A percentile compares a stretch with the other conserved stretches of the same genome.
phyloP scores from a whole-genome alignment of 2,329 filamentous ascomycete genomes.

The Diaporthe capsici region DNA sequence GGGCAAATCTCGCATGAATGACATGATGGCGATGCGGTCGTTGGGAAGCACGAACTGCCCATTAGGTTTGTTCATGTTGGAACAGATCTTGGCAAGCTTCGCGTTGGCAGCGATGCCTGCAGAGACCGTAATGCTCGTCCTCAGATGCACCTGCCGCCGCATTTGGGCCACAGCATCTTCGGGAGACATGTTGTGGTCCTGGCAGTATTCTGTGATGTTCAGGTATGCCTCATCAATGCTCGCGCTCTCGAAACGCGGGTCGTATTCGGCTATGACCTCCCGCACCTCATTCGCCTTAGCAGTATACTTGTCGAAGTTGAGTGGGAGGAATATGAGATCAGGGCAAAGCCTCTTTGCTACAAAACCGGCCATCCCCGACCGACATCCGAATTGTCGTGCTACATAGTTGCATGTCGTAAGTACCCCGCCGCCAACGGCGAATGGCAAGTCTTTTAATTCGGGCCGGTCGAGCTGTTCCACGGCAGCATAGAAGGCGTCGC shows the following conservation, averaged over 20 bases:
- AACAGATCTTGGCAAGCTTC: slow-evolving; percentile 94
- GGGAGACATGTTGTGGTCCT: slow-evolving; percentile 75
- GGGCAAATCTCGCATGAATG: slow-evolving; percentile 86
- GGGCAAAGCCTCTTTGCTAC: slow-evolving; percentile 96
- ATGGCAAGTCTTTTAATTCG: slow-evolving; percentile 87
- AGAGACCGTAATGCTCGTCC: slow-evolving; percentile 88
- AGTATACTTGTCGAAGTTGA: slow-evolving; percentile 92
- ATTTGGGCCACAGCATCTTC: slow-evolving; percentile 84
- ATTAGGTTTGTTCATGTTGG: slow-evolving; percentile 96
- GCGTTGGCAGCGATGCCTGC: slow-evolving; percentile 95
- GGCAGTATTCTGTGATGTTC: slow-evolving; percentile 91
- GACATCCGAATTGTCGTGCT: slow-evolving; percentile 89
- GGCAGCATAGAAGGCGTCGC: slow-evolving; percentile 97
- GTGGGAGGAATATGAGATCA: slow-evolving; percentile 82
- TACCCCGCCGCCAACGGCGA: slow-evolving; percentile 85
- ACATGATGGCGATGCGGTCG: slow-evolving; percentile 81
- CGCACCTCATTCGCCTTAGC: slow-evolving; percentile 92
- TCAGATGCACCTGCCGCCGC: slow-evolving; percentile 80
- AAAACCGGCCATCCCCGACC: slow-evolving; percentile 96
- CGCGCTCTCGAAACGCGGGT: slow-evolving; percentile 90
- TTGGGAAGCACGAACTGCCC: slow-evolving; percentile 86
- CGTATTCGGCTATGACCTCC: slow-evolving; percentile 86
- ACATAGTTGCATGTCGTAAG: slow-evolving; percentile 85
- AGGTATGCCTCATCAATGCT: slow-evolving; percentile 98
- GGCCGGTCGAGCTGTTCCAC: slow-evolving; percentile 89